Base-by-base conservation (phyloP, 2,329 filamentous ascomycete species). In the Ophioceras dolichostomum region DNA sequence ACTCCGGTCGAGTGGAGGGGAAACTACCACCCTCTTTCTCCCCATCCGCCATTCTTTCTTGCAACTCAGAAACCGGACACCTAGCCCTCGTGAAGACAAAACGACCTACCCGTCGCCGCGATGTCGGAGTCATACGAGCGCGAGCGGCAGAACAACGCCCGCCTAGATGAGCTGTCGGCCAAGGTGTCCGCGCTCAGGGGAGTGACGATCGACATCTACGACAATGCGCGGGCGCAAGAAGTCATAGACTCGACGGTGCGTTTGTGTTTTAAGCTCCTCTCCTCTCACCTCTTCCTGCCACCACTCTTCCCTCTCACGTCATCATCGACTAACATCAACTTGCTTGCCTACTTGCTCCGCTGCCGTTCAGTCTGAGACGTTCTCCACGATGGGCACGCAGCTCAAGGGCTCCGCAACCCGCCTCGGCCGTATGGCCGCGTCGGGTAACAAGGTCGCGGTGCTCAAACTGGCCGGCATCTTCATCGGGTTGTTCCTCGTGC, bases 201-300 rank as follows among this genome's bases (percentile, higher is more conserved):
- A 59, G 86, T 98, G 36, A 98, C 91, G 30, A 77, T 96, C 46
- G 87, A 98, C 65, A 98, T 98, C 53, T 95, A 96, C 70, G 88
- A 96, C 63, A 87, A 91, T 57, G 91, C 91, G 35, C 77, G 86
- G 41, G 76, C 84, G 49, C 89, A 96, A 51, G 76, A 83, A 47
- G 75, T 94, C 45, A 83, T 98, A 47, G 86, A 98, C 60, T 79
- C 76, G 52, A 89, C 84, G 28, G 85, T 93, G 70, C 41, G 16
- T 19, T 16, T 26, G 5, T 31, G 30, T 36, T 10, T 22, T 16
- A 13, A 31, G 29, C 12, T 19, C 19, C 24, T 14, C 19, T 39
- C 28, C 26, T 24, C 19, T 40, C 19, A 24, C n/a, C 16, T 17
- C 17, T 10, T 22, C 33, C 16, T 36, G 33, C 16, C 13, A 16